These are phyloP conservation scores for Salix udensis DNA, from an alignment of 345 rosid genomes.

Conservation along the genomic window DNA sequence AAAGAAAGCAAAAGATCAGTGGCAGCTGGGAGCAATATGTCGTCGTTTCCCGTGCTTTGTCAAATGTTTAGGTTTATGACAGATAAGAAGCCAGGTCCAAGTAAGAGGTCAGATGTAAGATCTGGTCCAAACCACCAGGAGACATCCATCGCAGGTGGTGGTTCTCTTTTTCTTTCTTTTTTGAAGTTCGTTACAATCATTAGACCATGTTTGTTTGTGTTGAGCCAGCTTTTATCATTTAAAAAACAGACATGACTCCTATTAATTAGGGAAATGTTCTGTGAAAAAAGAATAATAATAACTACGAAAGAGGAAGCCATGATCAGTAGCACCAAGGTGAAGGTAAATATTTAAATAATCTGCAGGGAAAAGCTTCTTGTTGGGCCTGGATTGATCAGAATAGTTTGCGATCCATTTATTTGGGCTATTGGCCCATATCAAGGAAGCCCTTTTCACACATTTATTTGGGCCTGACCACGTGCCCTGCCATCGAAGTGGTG, in stretches of 20 bases:
- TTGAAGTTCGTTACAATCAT: no score
- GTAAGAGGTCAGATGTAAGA: no score
- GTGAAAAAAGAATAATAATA: no score
- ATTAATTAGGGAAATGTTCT: background rate
- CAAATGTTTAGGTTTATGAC: no score
- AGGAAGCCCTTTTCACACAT: background rate
- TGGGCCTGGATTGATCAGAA: background rate
- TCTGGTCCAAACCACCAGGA: no score
- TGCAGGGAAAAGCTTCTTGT: background rate
- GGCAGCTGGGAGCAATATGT: background rate
- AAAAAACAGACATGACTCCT: background rate
- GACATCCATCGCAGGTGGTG: no score
- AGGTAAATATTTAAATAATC: background rate
- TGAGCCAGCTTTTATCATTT: no score
- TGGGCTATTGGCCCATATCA: background rate
- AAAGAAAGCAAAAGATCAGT: background rate
- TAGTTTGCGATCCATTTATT: no score
- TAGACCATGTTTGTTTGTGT: no score
- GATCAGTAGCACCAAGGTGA: background rate
- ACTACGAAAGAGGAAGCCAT: background rate
- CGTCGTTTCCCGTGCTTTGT: no score
- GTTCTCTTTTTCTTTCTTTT: no score
- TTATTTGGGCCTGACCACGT: background rate
- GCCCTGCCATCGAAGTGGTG: background rate
- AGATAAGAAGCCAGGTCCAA: no score